phyloP scores from a whole-genome alignment of 495 filamentous ascomycete species.

The Rostrohypoxylon terebratum region DNA sequence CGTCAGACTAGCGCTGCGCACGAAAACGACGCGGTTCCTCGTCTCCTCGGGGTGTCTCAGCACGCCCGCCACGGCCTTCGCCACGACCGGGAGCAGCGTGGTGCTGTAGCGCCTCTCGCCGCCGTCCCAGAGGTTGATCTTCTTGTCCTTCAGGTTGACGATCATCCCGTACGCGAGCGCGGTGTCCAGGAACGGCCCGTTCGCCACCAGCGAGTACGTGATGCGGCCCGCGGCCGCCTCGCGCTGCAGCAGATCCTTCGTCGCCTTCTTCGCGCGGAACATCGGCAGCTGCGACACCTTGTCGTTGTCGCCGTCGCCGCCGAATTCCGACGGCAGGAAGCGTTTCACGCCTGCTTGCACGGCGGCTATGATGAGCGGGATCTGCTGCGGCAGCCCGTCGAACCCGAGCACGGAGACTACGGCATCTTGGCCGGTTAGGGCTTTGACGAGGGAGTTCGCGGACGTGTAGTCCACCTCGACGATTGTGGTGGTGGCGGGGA shows the following conservation, averaged over 20 bases:
- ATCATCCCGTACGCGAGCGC: slow-evolving; percentile 53
- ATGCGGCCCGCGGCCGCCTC: slow-evolving; percentile 50
- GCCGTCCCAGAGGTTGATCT: slow-evolving; percentile 57
- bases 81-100: slow-evolving; percentile 55
- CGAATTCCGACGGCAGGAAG: slow-evolving; percentile 72
- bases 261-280: slow-evolving; percentile 55
- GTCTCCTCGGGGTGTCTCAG: slow-evolving; percentile 61
- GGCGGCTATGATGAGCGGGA: slow-evolving; percentile 67
- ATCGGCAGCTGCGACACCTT: slow-evolving; percentile 47
- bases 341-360: slow-evolving; percentile 64
- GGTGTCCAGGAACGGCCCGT: slow-evolving; percentile 57
- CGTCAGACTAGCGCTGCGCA: slow-evolving; percentile 53
- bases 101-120: slow-evolving; percentile 58
- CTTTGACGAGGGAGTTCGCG: slow-evolving; percentile 62
- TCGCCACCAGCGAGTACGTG: slow-evolving; percentile 58
- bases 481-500: slow-evolving; percentile 55
- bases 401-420: slow-evolving; percentile 62
- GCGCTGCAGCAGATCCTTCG: slow-evolving; percentile 53
- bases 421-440: slow-evolving; percentile 65
- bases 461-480: slow-evolving; percentile 62
- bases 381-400: slow-evolving; percentile 51
- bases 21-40: slow-evolving; percentile 58
- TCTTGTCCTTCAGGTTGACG: slow-evolving; percentile 54
- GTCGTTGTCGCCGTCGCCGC: slow-evolving; percentile 48
- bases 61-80: slow-evolving; percentile 56